These are phyloP conservation scores for Poa pratensis DNA, from an alignment of 176 grass and related monocot genomes.

Conservation along the genomic window DNA sequence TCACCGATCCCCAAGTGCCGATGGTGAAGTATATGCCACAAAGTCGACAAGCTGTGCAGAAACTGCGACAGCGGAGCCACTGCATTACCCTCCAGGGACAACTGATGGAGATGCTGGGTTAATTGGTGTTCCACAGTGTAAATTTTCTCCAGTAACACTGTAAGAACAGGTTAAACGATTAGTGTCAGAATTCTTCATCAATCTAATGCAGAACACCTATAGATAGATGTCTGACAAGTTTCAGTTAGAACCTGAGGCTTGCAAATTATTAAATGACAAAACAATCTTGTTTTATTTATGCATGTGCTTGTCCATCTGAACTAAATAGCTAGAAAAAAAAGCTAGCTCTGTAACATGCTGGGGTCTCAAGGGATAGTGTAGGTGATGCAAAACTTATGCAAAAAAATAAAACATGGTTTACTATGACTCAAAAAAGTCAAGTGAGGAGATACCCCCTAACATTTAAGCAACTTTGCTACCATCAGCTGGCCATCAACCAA, in stretches of 20 bases:
- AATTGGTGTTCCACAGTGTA: constrained; percentile 71
- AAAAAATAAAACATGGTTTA: constrained; percentile 2
- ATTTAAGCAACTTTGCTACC: not conserved
- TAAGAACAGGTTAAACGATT: constrained; percentile 41
- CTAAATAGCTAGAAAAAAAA: constrained; percentile 19
- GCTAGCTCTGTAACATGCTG: not conserved
- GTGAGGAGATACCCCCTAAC: not conserved
- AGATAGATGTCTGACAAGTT: no score
- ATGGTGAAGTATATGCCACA: not conserved
- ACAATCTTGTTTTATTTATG: not conserved
- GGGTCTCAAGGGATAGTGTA: not conserved
- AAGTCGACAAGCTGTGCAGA: constrained; percentile 81
- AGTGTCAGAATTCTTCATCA: constrained; percentile 10
- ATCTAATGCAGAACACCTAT: constrained; percentile 17
- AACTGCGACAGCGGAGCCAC: constrained; percentile 87
- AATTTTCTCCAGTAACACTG: constrained; percentile 88
- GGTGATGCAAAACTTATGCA: constrained; percentile 8
- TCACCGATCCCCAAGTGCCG: no score
- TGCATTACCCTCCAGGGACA: constrained; percentile 88
- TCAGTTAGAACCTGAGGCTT: no score
- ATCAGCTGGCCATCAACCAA: not conserved
- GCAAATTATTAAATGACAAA: constrained; percentile 12
- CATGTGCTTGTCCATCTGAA: not conserved
- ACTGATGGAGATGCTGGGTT: constrained; percentile 68
- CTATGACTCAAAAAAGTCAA: constrained; percentile 12